Conservation (phyloP, 2,329 filamentous ascomycete genomes). For the Diaporthe vexans region DNA sequence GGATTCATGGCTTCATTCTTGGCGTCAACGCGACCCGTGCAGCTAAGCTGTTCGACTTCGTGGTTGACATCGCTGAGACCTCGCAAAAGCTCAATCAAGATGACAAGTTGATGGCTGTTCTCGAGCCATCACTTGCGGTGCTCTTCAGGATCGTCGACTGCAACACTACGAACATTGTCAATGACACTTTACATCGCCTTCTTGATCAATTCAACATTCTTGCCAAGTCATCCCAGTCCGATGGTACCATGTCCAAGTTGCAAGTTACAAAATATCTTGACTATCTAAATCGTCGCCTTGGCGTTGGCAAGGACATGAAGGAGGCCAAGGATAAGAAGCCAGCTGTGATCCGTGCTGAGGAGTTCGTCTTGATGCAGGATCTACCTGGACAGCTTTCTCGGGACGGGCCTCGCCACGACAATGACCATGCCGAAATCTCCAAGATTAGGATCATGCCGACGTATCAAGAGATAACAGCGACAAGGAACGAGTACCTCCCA, state of each 20-base stretch:
- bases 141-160: slow-evolving; percentile 44
- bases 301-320: slow-evolving; percentile 25
- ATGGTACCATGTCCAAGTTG: background rate
- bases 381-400: slow-evolving; percentile 42
- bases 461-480: slow-evolving; percentile 54
- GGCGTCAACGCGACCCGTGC: slow-evolving; percentile 52
- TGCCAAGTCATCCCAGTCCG: background rate
- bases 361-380: slow-evolving; percentile 41
- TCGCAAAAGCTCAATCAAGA: background rate
- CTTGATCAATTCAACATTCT: slow-evolving; percentile 3
- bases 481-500: slow-evolving; percentile 56
- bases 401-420: slow-evolving; percentile 56
- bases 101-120: slow-evolving; percentile 38
- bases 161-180: slow-evolving; percentile 42
- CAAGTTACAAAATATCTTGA: slow-evolving; percentile 39
- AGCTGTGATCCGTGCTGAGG: slow-evolving; percentile 15
- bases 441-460: slow-evolving; percentile 62
- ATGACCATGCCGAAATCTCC: slow-evolving; percentile 58
- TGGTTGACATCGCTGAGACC: slow-evolving; percentile 38
- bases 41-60: slow-evolving; percentile 50
- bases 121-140: slow-evolving; percentile 42
- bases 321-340: background rate
- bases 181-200: slow-evolving; percentile 32
- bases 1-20: slow-evolving; percentile 52
- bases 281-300: slow-evolving; percentile 35